Evolutionary conservation across 2,329 filamentous ascomycete genomes (phyloP), one percentile per base, ranked within the genome.

Genomic region (Apiospora arundinis): DNA sequence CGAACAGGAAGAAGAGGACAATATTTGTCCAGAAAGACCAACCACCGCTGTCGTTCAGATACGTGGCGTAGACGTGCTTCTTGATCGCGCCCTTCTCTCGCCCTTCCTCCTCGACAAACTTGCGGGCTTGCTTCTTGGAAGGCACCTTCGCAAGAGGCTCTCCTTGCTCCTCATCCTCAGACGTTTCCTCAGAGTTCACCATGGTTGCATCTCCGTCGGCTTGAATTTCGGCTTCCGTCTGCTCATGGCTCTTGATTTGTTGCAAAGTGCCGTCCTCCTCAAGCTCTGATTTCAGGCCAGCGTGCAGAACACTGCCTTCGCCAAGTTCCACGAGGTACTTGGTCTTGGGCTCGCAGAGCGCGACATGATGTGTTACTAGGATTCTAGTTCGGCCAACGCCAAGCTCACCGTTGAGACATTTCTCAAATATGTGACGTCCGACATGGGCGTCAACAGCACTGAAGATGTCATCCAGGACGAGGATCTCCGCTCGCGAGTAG

Each of bases 391-490:
- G 85, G 0, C 90, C 91, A 28, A 85, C 81, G 72, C 92, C 91
- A 11, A 95, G 85, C 68, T 92, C 88, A 6, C 93, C 93, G 2
- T 88, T 91, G 2, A 95, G 84, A 73, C 92, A 94, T 71, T 93
- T 88, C 74, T 95, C 92, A 74, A 93, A 94, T 67, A 95, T 91
- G 76, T 94, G 92, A 40, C 92, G 89, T 21, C 93, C 93, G 42
- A 95, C 93, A 77, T 95, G 92, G 3, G 93, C 92, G 80, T 97
- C 94, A 11, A 96, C 90, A 12, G 93, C 91, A 77, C 92, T 94
- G 80, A 97, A 95, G 52, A 95, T 93, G 77, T 97, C 94, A 79
- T 97, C 94, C 76, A 96, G 85, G 23, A 96, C 84, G 6, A 97
- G 83, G 73, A 95, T 91, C 0, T 92, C 91, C 0, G 92, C 93